phyloP scores from a whole-genome alignment of 306 rosid species.

The Inga leiocalycina region DNA sequence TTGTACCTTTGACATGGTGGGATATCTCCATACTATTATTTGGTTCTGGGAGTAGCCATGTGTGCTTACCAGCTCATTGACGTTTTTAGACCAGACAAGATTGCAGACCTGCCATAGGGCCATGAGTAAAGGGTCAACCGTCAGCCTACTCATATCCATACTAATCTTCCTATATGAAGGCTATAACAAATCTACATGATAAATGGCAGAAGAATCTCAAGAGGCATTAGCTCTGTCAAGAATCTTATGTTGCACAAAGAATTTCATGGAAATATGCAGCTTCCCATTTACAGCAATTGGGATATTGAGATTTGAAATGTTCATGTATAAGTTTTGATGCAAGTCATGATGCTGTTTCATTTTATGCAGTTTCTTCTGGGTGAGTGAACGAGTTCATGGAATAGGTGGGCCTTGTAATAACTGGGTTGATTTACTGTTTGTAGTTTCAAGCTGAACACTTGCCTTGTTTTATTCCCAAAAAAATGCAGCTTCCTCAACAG shows the following conservation, averaged over 20 bases:
- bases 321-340: neutral
- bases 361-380: neutral
- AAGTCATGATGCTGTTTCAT: neutral
- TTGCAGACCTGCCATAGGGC: conserved; percentile 85
- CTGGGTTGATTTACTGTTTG: neutral
- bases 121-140: conserved; percentile 34
- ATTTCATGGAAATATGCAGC: neutral
- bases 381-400: neutral
- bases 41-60: conserved; percentile 99
- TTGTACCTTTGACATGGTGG: conserved; percentile 92
- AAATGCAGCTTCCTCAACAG: neutral
- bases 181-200: neutral
- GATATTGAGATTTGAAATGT: neutral
- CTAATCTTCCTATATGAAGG: conserved; percentile 18
- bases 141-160: conserved; percentile 21
- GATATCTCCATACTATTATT: conserved; percentile 98
- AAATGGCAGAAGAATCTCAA: neutral
- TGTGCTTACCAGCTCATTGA: conserved; percentile 96
- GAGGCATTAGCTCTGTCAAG: neutral
- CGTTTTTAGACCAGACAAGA: conserved; percentile 99
- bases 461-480: neutral
- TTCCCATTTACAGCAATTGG: neutral
- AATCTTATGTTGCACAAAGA: neutral
- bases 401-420: neutral
- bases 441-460: neutral